Evolutionary conservation across 2,329 filamentous ascomycete species (phyloP).

Genomic region (Aspergillus brunneoviolaceus): DNA sequence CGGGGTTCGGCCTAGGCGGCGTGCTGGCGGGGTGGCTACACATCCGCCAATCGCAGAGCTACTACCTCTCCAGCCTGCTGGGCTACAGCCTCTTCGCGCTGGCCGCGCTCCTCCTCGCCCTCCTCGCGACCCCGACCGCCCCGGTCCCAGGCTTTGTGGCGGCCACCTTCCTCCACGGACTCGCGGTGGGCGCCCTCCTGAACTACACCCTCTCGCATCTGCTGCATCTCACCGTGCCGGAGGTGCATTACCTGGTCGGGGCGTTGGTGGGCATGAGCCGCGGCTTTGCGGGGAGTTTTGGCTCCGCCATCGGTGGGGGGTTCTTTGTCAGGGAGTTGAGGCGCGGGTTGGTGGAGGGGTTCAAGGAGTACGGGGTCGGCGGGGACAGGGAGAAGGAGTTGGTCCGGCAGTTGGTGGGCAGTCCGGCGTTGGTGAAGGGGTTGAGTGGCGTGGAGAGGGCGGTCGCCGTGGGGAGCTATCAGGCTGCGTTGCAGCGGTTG

Average conservation of each 20-base stretch:
- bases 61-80: constrained; percentile 65
- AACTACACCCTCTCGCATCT: constrained; percentile 83
- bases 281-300: constrained; percentile 78
- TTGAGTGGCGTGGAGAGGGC: constrained; percentile 51
- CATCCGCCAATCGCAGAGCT: constrained; percentile 69
- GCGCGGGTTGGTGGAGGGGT: constrained; percentile 56
- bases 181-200: constrained; percentile 68
- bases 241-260: constrained; percentile 72
- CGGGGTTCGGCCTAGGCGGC: constrained; percentile 73
- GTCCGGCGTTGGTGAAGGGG: constrained; percentile 54
- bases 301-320: constrained; percentile 75
- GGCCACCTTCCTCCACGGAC: constrained; percentile 67
- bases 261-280: constrained; percentile 77
- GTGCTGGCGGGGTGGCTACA: constrained; percentile 73
- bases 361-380: constrained; percentile 46
- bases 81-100: constrained; percentile 63
- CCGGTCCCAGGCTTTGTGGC: constrained; percentile 56
- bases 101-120: constrained; percentile 58
- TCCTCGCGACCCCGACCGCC: constrained; percentile 55
- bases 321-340: constrained; percentile 66
- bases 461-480: constrained; percentile 56
- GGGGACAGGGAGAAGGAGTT: constrained; percentile 42
- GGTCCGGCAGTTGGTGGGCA: constrained; percentile 57
- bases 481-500: constrained; percentile 53
- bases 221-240: constrained; percentile 66